phyloP scores from a whole-genome alignment of 1,284 basidiomycete genomes.

The Melampsora allii-populina region DNA sequence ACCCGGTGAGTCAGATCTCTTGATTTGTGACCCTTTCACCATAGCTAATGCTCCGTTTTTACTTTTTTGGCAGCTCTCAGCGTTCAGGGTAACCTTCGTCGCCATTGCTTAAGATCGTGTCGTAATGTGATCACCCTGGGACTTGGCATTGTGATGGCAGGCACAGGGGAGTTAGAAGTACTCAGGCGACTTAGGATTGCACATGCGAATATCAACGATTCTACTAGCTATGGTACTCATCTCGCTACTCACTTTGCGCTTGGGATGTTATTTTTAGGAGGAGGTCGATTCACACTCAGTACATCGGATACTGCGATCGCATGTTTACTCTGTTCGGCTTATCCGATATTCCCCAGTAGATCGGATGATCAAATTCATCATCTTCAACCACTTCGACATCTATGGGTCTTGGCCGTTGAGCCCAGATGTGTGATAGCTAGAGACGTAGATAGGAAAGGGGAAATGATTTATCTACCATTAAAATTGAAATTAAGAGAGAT shows the following conservation, averaged over 20 bases:
- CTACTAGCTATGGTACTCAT: constrained; percentile 81
- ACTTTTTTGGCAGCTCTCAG: constrained; percentile 42
- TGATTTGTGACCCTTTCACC: constrained; percentile 61
- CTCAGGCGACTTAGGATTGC: constrained; percentile 81
- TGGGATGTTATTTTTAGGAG: constrained; percentile 89
- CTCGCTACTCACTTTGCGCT: constrained; percentile 87
- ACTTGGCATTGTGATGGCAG: constrained; percentile 88
- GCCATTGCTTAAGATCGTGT: constrained; percentile 79
- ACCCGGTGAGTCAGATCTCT: constrained; percentile 53
- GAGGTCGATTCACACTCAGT: constrained; percentile 86
- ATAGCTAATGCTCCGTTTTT: constrained; percentile 4
- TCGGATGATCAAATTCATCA: constrained; percentile 86
- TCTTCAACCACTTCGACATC: constrained; percentile 85
- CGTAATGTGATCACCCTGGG: constrained; percentile 81
- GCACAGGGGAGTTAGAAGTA: constrained; percentile 88
- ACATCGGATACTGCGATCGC: constrained; percentile 88
- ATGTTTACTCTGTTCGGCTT: constrained; percentile 82
- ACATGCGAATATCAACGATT: constrained; percentile 79
- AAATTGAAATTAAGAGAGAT: constrained; percentile 71
- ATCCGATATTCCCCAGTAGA: constrained; percentile 73
- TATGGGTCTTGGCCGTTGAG: constrained; percentile 94
- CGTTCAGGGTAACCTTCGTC: constrained; percentile 59
- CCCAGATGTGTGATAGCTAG: constrained; percentile 85
- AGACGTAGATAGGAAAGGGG: constrained; percentile 76
- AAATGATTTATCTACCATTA: constrained; percentile 84